A percentile compares a stretch with the other conserved stretches of the same genome.
phyloP scores from a whole-genome alignment of 352 stramenopile genomes.

The Globisporangium polare region DNA sequence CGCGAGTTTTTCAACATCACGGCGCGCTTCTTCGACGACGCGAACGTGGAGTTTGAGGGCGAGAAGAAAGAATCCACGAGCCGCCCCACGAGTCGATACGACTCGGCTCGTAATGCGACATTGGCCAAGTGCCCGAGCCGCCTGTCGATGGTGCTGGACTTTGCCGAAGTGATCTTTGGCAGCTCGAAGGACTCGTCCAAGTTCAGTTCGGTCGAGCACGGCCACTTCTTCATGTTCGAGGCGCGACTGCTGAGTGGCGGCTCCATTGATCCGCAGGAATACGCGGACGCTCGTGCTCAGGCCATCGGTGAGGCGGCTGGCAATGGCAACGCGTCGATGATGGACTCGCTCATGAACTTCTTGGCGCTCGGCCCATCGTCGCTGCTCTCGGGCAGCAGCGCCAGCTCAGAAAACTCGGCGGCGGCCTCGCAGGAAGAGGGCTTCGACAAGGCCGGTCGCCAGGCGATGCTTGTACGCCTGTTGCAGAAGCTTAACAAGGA shows the following conservation, averaged over 20 bases:
- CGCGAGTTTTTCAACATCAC: constrained; percentile 83
- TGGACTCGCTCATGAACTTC: constrained; percentile 89
- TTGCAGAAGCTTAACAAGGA: constrained; percentile 83
- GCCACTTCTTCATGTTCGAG: constrained; percentile 90
- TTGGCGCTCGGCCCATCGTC: constrained; percentile 71
- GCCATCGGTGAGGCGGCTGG: constrained; percentile 44
- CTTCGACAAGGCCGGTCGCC: constrained; percentile 75
- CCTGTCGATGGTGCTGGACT: constrained; percentile 78
- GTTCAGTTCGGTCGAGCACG: constrained; percentile 82
- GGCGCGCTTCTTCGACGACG: constrained; percentile 74
- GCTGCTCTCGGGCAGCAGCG: constrained; percentile 37
- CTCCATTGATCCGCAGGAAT: constrained; percentile 79
- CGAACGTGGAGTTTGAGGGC: constrained; percentile 83
- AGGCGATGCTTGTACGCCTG: constrained; percentile 82
- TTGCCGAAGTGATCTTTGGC: constrained; percentile 79
- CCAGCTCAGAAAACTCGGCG: constrained; percentile 15
- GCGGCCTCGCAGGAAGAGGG: constrained; percentile 76
- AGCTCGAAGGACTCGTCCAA: constrained; percentile 25
- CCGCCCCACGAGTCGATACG: constrained; percentile 64
- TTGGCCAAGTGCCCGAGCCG: constrained; percentile 77
- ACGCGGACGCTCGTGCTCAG: constrained; percentile 62
- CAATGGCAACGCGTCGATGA: constrained; percentile 54
- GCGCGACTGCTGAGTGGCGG: constrained; percentile 79
- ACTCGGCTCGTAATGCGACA: constrained; percentile 67
- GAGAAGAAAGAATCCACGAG: constrained; percentile 50